Evolutionary conservation across 345 rosid species (phyloP), one percentile per base, ranked within the genome.

Genomic region (Eutrema yunnanense): DNA sequence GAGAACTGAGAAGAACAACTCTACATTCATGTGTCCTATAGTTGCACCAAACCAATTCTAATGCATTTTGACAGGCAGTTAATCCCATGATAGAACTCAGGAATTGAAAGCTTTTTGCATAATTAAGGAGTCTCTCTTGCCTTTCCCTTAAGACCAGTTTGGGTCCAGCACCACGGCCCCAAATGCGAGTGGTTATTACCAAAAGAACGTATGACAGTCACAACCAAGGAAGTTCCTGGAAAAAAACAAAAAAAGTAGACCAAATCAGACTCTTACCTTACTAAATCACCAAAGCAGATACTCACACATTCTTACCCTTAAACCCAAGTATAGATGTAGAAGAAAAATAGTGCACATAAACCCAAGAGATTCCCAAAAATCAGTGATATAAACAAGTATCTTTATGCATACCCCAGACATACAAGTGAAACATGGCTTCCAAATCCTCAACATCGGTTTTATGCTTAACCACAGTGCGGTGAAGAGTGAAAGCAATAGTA

Each of bases 371-470:
- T 3, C 6, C 1, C 12, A 13, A 27, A 22, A 46, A 6, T 27
- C 9, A 13, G 33, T 14, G 9, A 46, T 63, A 36, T 6, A 9
- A 16, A 29, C 22, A 12, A 22, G n/a, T 13, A 34, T 26, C 5
- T 2, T 36, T 44, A 13, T 0, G 6, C 88, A 55, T 88, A 93
- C 97, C 98, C 98, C 98, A 94, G 56, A 94, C 98, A 79, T 90
- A 90, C 73, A 94, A 75, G 81, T 94, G 98, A 83, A 94, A 94
- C 82, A 94, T 79, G 36, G 90, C 94, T 81, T 94, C 97, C 65
- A 94, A 81, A 84, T 94, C 98, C 86, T 94, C 97, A 10, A 94
- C 94, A 79, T 90, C 98, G 2, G 96, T 83, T 79, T 90, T 91
- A 85, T 94, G 98, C 74, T 78, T 79, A 38, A 91, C 97, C 41